These are phyloP conservation scores for Marchantia polymorpha DNA, from an alignment of 225 moss, liverwort and hornwort species.

Conservation along the genomic window DNA sequence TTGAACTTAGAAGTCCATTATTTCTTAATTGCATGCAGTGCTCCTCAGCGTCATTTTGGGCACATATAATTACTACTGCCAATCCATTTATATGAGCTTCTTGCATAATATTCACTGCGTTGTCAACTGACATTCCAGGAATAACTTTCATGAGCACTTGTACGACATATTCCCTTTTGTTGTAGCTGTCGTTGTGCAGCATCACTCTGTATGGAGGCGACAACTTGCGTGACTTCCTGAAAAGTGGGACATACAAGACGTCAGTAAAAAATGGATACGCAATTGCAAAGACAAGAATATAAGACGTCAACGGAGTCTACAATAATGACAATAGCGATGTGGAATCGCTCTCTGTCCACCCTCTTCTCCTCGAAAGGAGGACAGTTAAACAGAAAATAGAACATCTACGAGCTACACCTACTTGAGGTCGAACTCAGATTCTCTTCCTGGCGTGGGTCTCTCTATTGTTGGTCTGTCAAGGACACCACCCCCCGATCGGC, in stretches of 20 bases:
- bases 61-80: constrained; percentile 86
- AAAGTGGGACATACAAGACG: too few relatives aligned
- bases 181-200: constrained; percentile 92
- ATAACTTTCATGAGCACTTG: constrained; percentile 96
- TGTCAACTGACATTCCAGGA: constrained; percentile 90
- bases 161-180: constrained; percentile 89
- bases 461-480: constrained; percentile 78
- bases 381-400: not conserved
- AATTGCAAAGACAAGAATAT: not conserved
- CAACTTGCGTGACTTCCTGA: constrained; percentile 75
- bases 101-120: constrained; percentile 88
- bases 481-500: constrained; percentile 76
- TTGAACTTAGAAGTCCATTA: constrained; percentile 77
- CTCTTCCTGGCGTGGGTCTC: constrained; percentile 74
- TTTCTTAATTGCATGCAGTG: constrained; percentile 82
- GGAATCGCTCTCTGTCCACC: not conserved
- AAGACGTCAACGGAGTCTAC: not conserved
- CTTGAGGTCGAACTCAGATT: constrained; percentile 87
- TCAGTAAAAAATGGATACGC: not conserved
- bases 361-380: not conserved
- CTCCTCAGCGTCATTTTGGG: constrained; percentile 85
- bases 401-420: constrained; percentile 23
- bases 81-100: constrained; percentile 88
- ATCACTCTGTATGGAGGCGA: constrained; percentile 89
- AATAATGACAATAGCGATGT: not conserved